phyloP scores from a whole-genome alignment of 108 stramenopile species.

The Mediolabrus comicus region DNA sequence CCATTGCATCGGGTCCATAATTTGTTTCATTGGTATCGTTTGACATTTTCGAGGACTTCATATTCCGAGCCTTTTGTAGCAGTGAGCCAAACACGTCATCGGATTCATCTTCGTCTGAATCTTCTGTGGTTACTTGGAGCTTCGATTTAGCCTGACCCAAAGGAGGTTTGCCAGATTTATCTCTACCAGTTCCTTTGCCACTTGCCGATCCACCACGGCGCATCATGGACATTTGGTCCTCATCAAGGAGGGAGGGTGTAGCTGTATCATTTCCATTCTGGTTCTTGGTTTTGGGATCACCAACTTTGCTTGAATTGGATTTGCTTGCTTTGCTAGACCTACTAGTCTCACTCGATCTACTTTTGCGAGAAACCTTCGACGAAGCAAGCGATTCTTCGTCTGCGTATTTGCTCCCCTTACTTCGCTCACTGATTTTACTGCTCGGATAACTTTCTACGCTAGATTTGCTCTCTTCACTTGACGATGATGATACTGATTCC shows the following conservation, averaged over 20 bases:
- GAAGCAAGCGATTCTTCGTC: neutral
- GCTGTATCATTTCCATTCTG: neutral
- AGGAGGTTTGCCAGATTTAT: neutral
- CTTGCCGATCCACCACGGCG: constrained; percentile 1
- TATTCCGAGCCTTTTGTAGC: neutral
- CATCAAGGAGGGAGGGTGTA: constrained; percentile 9
- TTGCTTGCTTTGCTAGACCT: neutral
- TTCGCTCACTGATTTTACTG: neutral
- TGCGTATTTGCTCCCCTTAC: neutral
- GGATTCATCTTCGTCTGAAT: neutral
- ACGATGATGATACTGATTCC: neutral
- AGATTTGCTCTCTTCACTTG: neutral
- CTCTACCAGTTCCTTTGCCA: neutral
- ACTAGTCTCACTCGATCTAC: neutral
- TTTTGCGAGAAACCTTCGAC: neutral
- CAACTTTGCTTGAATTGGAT: neutral
- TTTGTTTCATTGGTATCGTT: neutral
- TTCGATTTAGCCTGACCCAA: neutral
- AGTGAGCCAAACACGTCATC: neutral
- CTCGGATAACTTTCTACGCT: neutral
- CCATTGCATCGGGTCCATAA: neutral
- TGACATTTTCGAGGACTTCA: neutral
- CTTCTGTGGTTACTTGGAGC: neutral
- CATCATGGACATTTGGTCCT: constrained; percentile 21
- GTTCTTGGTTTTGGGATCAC: neutral